Evolutionary conservation across 2,329 filamentous ascomycete species (phyloP).

Genomic region (Pochonia chlamydosporia): DNA sequence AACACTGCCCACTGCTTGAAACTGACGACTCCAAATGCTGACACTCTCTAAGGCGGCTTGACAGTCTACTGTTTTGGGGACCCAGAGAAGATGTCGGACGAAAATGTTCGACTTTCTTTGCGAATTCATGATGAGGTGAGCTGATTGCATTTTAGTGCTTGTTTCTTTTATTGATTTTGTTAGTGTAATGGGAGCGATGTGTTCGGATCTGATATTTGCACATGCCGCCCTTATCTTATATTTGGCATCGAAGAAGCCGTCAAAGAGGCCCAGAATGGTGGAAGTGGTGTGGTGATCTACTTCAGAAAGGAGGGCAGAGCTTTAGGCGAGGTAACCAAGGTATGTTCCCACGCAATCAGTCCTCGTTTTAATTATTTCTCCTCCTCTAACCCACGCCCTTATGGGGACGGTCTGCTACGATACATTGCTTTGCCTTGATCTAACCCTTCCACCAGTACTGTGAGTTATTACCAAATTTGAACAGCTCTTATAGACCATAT

Average conservation of each 20-base stretch:
- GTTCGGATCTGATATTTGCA: conserved; percentile 97
- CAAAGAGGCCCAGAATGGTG: conserved; percentile 90
- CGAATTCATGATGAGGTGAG: conserved; percentile 67
- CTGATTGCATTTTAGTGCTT: no score
- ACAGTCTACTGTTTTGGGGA: conserved; percentile 98
- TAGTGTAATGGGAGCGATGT: conserved; percentile 94
- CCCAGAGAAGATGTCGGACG: conserved; percentile 87
- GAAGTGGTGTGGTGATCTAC: conserved; percentile 93
- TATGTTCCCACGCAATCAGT: conserved; percentile 34
- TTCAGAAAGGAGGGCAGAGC: conserved; percentile 97
- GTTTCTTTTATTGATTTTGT: neutral
- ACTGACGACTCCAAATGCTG: neutral
- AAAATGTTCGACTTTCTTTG: conserved; percentile 72
- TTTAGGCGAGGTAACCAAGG: conserved; percentile 91
- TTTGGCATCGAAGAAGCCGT: conserved; percentile 97
- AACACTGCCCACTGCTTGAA: neutral
- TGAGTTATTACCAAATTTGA: conserved; percentile 23
- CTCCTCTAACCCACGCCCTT: no score
- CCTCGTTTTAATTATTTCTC: neutral
- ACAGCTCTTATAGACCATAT: conserved; percentile 13
- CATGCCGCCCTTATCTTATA: conserved; percentile 89
- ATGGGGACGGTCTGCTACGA: neutral
- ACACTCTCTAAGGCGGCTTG: conserved; percentile 56
- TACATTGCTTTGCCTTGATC: no score
- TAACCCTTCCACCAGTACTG: conserved; percentile 33